Percentiles rank a stretch among this genome's conserved stretches.
Conservation (phyloP, 148 eudicot species). For the Vaccinium vitisidaea region DNA sequence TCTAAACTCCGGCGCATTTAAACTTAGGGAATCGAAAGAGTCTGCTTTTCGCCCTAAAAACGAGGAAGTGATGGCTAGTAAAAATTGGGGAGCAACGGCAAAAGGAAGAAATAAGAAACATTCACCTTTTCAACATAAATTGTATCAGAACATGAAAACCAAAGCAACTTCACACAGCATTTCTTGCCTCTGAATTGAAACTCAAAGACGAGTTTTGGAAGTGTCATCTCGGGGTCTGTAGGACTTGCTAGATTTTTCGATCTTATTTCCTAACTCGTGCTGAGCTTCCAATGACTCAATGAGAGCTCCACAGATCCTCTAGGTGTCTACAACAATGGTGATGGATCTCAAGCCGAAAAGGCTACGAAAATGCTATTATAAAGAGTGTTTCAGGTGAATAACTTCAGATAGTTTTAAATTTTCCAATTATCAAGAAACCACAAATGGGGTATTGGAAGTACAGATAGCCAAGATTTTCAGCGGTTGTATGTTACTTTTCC, state of each 20-base stretch:
- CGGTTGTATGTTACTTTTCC: background rate
- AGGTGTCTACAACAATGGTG: background rate
- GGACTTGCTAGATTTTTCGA: background rate
- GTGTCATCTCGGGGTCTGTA: background rate
- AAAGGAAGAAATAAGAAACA: background rate
- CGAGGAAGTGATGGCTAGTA: background rate
- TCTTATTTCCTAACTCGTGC: background rate
- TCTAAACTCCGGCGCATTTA: background rate
- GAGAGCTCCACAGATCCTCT: no score
- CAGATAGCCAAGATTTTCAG: background rate
- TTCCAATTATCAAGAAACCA: background rate
- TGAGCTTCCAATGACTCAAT: background rate
- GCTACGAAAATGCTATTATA: background rate
- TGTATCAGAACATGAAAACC: background rate
- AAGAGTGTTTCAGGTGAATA: background rate
- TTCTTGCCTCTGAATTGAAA: background rate
- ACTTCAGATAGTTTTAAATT: background rate
- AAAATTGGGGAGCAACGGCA: background rate
- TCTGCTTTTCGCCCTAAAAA: background rate
- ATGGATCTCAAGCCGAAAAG: background rate
- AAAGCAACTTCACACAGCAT: background rate
- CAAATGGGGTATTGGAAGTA: background rate
- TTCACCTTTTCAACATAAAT: background rate
- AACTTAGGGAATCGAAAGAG: background rate
- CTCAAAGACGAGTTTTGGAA: background rate